Evolutionary conservation across 352 stramenopile species (phyloP), one percentile per base, ranked within the genome.

Genomic region (Phytopythium delawarense): DNA sequence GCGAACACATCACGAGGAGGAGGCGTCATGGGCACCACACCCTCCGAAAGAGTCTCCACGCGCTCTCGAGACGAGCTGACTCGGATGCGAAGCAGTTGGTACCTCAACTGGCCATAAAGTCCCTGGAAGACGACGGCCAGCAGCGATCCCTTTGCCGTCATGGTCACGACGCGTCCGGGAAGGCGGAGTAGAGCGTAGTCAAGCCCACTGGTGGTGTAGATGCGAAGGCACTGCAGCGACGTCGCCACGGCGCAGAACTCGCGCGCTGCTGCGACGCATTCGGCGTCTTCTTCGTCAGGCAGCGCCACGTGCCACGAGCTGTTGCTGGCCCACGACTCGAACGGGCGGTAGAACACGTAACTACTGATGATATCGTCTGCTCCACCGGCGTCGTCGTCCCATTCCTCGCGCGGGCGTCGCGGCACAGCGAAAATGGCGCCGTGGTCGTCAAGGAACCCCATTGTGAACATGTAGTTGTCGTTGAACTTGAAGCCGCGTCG

Each of bases 401-500:
- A 84, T n/a, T 89, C 76, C 49, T 89, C 80, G 32, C 78, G 73
- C 23, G 65, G 73, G 34, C 84, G 81, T 40, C 80, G 72, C 1
- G 86, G 82, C 5, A 87, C 79, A 16, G 66, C 86, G 60, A 95
- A 93, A 51, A 91, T 71, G 7, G 86, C 86, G n/a, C 86, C 86
- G 50, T 87, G 70, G 48, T 88, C 67, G 50, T 89, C 86, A 30
- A 95, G 63, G 52, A 71, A 76, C 2, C 80, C 86, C 75, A 95
- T 89, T 2, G 78, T 82, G 61, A 93, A 92, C 61, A 88, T 73
- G 61, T 93, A 92, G 59, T 88, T 89, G 64, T 95, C 86, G 59
- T 75, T 86, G 56, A 95, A 91, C 70, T 93, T 95, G 66, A 95
- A 92, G 0, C 83, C 84, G 57, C 86, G 86, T 7, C 81, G 83